Conservation (phyloP, 2,329 filamentous ascomycete species). For the Juglanconis sp. region DNA sequence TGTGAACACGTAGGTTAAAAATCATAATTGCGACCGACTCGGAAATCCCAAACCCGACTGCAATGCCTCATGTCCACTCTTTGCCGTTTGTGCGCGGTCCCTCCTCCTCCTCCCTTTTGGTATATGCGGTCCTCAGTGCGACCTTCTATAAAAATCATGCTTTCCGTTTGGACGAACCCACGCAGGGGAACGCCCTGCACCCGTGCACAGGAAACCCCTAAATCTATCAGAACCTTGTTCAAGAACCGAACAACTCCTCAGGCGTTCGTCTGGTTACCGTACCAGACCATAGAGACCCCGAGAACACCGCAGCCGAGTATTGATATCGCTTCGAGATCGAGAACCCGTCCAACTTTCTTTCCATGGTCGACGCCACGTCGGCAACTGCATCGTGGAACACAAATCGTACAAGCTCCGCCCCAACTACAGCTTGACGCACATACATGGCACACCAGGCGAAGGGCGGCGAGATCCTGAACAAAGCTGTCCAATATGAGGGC, state of each 20-base stretch:
- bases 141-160: slow-evolving; percentile 14
- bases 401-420: slow-evolving; percentile 14
- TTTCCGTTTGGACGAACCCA: too few species aligned
- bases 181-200: too few species aligned
- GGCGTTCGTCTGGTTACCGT: too few species aligned
- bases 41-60: slow-evolving; percentile 1
- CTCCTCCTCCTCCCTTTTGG: slow-evolving; percentile 6
- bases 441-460: slow-evolving; percentile 13
- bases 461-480: slow-evolving; percentile 19
- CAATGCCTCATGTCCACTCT: slow-evolving; percentile 13
- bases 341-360: not conserved
- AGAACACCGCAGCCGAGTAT: slow-evolving; percentile 2
- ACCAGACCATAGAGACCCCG: not conserved
- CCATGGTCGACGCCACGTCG: not conserved
- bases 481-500: slow-evolving; percentile 24
- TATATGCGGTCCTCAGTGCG: slow-evolving; percentile 18
- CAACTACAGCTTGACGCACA: slow-evolving; percentile 11
- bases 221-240: not conserved
- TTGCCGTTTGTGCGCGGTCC: not conserved
- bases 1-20: not conserved
- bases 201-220: not conserved
- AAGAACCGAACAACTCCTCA: too few species aligned
- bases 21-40: not conserved
- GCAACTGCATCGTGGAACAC: not conserved
- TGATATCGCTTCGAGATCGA: not conserved